Conservation (phyloP, 1,284 basidiomycete genomes). For the Coniferiporia weirii region DNA sequence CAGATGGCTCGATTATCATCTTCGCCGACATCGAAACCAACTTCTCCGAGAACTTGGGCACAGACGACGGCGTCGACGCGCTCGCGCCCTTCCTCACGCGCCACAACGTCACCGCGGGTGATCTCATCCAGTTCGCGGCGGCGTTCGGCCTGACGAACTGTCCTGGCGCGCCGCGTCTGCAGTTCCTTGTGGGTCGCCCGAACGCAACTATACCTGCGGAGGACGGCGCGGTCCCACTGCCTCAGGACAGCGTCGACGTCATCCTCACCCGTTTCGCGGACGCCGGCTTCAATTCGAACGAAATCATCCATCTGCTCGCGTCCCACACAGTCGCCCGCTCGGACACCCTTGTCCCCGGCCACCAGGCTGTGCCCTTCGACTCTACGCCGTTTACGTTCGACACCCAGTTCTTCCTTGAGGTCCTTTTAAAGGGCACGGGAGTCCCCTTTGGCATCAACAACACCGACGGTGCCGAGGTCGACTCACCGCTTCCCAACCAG, state of each 20-base stretch:
- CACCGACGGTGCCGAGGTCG: slow-evolving; percentile 11
- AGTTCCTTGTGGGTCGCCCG: slow-evolving; percentile 25
- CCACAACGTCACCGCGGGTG: slow-evolving; percentile 25
- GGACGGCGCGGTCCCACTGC: slow-evolving; percentile 26
- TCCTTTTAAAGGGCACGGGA: slow-evolving; percentile 17
- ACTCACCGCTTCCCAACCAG: slow-evolving; percentile 9
- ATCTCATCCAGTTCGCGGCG: slow-evolving; percentile 30
- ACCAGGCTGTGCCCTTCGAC: slow-evolving; percentile 20
- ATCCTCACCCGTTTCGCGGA: slow-evolving; percentile 26
- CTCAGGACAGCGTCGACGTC: slow-evolving; percentile 25
- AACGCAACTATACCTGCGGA: slow-evolving; percentile 25
- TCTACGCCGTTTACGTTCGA: slow-evolving; percentile 22
- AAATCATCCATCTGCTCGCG: slow-evolving; percentile 27
- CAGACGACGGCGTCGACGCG: slow-evolving; percentile 26
- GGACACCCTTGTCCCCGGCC: slow-evolving; percentile 18
- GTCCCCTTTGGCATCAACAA: slow-evolving; percentile 15
- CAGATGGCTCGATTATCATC: slow-evolving; percentile 13
- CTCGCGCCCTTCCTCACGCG: slow-evolving; percentile 25
- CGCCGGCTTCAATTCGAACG: slow-evolving; percentile 26
- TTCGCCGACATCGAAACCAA: slow-evolving; percentile 18
- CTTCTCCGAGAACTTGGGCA: slow-evolving; percentile 26
- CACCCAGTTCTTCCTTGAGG: slow-evolving; percentile 21
- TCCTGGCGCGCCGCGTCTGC: slow-evolving; percentile 27
- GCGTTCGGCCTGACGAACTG: slow-evolving; percentile 29
- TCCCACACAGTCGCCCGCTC: slow-evolving; percentile 20